A percentile compares a stretch with the other conserved stretches of the same genome.
phyloP scores from a whole-genome alignment of 495 filamentous ascomycete species.

The Penicillium soppii region DNA sequence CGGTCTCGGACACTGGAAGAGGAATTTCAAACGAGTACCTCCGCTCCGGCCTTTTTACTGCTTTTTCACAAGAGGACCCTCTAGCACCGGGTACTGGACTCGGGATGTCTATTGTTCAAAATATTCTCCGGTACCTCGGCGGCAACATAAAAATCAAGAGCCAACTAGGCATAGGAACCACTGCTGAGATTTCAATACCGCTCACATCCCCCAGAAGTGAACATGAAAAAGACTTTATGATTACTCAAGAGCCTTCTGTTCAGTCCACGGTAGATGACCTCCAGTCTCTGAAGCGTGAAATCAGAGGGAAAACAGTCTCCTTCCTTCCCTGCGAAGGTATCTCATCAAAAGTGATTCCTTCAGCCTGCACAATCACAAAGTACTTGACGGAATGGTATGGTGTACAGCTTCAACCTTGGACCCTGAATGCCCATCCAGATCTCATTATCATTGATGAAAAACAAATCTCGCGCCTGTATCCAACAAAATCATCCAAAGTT shows the following conservation, averaged over 20 bases:
- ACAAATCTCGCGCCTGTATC: neutral
- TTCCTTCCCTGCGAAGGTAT: neutral
- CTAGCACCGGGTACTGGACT: slow-evolving; percentile 41
- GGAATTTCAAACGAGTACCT: slow-evolving; percentile 45
- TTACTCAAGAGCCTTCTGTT: too few relatives aligned
- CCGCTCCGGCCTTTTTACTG: slow-evolving; percentile 35
- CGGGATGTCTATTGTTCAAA: slow-evolving; percentile 38
- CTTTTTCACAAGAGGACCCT: slow-evolving; percentile 47
- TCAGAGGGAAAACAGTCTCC: neutral
- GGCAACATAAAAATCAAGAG: slow-evolving; percentile 22
- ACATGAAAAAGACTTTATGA: too few relatives aligned
- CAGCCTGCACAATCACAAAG: slow-evolving; percentile 8
- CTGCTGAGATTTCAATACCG: neutral
- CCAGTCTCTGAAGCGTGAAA: neutral
- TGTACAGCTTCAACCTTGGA: slow-evolving; percentile 11
- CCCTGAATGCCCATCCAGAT: slow-evolving; percentile 2
- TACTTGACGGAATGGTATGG: slow-evolving; percentile 36
- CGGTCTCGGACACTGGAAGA: slow-evolving; percentile 37
- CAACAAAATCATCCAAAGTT: neutral
- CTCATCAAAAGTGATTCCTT: neutral
- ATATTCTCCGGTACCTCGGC: slow-evolving; percentile 35
- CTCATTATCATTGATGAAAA: slow-evolving; percentile 34
- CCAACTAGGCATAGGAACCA: neutral
- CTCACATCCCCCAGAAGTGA: too few relatives aligned
- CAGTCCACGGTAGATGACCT: too few relatives aligned